Percentiles rank a stretch among this genome's conserved stretches.
Evolutionary conservation across 768 basidiomycete species (phyloP).

Genomic region (Tricholoma bakamatsutake): DNA sequence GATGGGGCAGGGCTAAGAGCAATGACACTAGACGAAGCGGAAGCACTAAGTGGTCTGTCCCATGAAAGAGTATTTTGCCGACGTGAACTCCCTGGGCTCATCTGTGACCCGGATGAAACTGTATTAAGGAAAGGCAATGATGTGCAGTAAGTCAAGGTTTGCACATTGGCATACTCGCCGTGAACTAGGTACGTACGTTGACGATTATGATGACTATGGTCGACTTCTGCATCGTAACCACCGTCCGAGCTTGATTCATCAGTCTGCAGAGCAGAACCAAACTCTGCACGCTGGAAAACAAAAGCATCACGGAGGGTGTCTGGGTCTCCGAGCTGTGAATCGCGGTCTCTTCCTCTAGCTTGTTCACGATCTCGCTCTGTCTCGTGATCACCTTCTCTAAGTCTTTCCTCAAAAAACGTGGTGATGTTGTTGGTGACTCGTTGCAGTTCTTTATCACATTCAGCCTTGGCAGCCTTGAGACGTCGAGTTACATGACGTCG

Average conservation of each 20-base stretch:
- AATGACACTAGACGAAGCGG: constrained; percentile 50
- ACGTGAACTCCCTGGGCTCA: constrained; percentile 64
- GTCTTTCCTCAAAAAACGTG: constrained; percentile 86
- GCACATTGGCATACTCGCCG: constrained; percentile 25
- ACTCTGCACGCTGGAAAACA: constrained; percentile 51
- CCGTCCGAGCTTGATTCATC: constrained; percentile 79
- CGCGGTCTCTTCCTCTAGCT: constrained; percentile 42
- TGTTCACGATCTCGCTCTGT: constrained; percentile 52
- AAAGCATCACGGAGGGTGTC: constrained; percentile 60
- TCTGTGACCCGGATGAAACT: constrained; percentile 63
- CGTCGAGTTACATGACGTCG: constrained; percentile 89
- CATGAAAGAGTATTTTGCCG: constrained; percentile 61
- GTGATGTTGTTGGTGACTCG: constrained; percentile 94
- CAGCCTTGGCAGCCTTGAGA: constrained; percentile 89
- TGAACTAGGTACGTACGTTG: constrained; percentile 67
- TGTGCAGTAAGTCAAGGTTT: constrained; percentile 45
- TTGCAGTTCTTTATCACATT: constrained; percentile 94
- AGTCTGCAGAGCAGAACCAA: constrained; percentile 48
- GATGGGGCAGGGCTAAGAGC: constrained; percentile 59
- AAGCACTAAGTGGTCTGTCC: constrained; percentile 54
- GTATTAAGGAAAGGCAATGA: constrained; percentile 50
- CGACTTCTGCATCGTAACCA: constrained; percentile 75
- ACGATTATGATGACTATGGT: constrained; percentile 60
- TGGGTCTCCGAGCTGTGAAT: constrained; percentile 49
- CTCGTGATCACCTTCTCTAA: constrained; percentile 73